These are phyloP conservation scores for Coemansia sp. DNA, from an alignment of 192 early-diverging fungal genomes.

Conservation along the genomic window DNA sequence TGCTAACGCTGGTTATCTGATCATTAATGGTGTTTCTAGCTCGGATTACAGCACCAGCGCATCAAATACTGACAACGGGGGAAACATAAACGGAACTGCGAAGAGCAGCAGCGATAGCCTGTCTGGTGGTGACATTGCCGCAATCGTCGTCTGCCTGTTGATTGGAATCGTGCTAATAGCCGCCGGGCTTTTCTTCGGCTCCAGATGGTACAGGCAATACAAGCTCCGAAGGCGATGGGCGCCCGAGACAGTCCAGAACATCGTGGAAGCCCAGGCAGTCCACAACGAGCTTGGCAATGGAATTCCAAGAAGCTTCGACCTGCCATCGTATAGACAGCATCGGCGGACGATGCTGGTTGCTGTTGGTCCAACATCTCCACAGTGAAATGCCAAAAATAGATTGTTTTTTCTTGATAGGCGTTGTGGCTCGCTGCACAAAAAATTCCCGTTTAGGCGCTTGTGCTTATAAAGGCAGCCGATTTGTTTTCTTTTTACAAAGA, in stretches of 20 bases:
- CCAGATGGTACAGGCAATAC: constrained; percentile 31
- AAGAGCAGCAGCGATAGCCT: background rate
- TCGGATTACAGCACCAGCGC: background rate
- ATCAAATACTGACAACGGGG: background rate
- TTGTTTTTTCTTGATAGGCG: too few species aligned
- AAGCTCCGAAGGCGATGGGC: constrained; percentile 24
- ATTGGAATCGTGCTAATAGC: constrained; percentile 10
- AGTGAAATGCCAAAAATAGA: background rate
- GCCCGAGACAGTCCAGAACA: constrained; percentile 27
- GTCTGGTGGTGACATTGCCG: constrained; percentile 20
- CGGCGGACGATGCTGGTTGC: constrained; percentile 38
- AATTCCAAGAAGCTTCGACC: constrained; percentile 16
- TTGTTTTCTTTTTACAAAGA: too few species aligned
- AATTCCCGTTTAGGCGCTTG: too few species aligned
- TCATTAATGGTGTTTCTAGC: background rate
- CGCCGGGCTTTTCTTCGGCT: constrained; percentile 16
- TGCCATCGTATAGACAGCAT: constrained; percentile 44
- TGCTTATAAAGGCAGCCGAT: too few species aligned
- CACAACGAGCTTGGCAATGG: constrained; percentile 32
- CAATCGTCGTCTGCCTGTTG: constrained; percentile 19
- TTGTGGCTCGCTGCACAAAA: background rate
- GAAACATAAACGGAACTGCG: background rate
- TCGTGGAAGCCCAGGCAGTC: constrained; percentile 43
- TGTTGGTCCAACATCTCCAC: constrained; percentile 15
- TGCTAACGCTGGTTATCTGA: background rate